A percentile compares a stretch with the other conserved stretches of the same genome.
phyloP scores from a whole-genome alignment of 1,284 basidiomycete species.

The Trichosporon faecale region DNA sequence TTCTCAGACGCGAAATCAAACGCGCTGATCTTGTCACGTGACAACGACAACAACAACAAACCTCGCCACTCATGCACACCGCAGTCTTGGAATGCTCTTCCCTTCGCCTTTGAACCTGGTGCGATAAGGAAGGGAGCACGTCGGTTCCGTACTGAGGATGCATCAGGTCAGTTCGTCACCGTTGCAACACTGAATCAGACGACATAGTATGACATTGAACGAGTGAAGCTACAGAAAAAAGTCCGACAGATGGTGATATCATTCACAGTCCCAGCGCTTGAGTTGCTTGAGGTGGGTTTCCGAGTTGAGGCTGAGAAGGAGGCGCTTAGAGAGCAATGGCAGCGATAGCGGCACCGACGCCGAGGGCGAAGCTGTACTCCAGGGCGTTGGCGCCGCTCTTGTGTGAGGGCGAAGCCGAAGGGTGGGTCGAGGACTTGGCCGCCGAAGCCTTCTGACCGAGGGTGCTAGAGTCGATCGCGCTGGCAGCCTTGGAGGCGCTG shows the following conservation, averaged over 20 bases:
- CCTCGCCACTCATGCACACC: neutral
- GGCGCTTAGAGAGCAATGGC: neutral
- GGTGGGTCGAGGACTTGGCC: neutral
- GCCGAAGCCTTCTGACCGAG: neutral
- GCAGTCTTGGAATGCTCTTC: no score
- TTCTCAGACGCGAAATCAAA: conserved; percentile 3
- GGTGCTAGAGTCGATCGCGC: neutral
- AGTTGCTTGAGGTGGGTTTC: neutral
- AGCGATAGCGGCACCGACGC: neutral
- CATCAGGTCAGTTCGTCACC: no score
- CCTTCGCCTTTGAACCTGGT: no score
- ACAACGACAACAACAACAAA: neutral
- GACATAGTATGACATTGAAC: neutral
- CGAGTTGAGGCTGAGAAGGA: neutral
- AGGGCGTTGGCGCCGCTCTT: neutral
- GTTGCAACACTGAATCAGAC: neutral
- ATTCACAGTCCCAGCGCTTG: neutral
- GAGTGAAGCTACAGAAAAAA: neutral
- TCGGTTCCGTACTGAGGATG: no score
- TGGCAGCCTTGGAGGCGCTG: neutral
- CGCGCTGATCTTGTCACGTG: conserved; percentile 5
- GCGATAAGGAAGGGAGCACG: no score
- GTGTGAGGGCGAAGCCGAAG: neutral
- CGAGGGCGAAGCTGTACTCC: neutral
- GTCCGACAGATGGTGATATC: neutral